Percentiles rank a stretch among this genome's conserved stretches.
phyloP scores from a whole-genome alignment of 805 yeast species.

The Candida silvatica region DNA sequence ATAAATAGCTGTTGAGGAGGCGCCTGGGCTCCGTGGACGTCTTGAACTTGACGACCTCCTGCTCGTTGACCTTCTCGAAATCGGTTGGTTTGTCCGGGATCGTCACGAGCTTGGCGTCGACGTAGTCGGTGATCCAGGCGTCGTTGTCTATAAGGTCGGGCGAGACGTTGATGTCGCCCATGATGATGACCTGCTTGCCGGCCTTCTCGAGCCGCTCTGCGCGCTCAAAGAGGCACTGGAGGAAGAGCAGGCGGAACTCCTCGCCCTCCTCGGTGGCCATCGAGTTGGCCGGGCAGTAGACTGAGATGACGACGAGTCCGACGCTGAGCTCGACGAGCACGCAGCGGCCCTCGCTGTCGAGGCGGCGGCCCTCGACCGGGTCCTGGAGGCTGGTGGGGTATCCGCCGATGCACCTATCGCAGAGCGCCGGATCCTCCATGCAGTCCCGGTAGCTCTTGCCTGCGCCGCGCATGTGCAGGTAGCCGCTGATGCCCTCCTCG shows the following conservation, averaged over 20 bases:
- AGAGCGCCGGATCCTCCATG: slow-evolving; percentile 5
- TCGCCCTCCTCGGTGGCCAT: slow-evolving; percentile 61
- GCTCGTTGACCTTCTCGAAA: slow-evolving; percentile 29
- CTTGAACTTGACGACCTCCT: slow-evolving; percentile 26
- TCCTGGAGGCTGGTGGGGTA: slow-evolving; percentile 42
- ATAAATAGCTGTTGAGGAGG: slow-evolving; percentile 35
- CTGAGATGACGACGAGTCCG: slow-evolving; percentile 50
- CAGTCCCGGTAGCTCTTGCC: slow-evolving; percentile 21
- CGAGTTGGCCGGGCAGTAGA: slow-evolving; percentile 93
- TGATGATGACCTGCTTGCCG: slow-evolving; percentile 64
- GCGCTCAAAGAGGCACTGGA: slow-evolving; percentile 52
- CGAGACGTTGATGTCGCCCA: slow-evolving; percentile 87
- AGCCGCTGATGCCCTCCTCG: slow-evolving; percentile 90
- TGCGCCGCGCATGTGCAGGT: slow-evolving; percentile 21
- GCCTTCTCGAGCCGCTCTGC: slow-evolving; percentile 40
- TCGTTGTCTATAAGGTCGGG: slow-evolving; percentile 80
- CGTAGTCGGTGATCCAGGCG: slow-evolving; percentile 44
- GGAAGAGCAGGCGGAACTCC: slow-evolving; percentile 45
- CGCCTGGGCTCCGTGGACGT: slow-evolving; percentile 32
- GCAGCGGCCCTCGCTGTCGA: slow-evolving; percentile 85
- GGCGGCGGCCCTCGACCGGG: slow-evolving; percentile 19
- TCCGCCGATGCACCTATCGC: slow-evolving; percentile 54
- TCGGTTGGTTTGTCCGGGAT: slow-evolving; percentile 12
- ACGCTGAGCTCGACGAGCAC: slow-evolving; percentile 64
- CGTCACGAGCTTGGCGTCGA: slow-evolving; percentile 28